Base-by-base conservation (phyloP, 163 green algal species). In the Coccomyxa subellipsoidea region DNA sequence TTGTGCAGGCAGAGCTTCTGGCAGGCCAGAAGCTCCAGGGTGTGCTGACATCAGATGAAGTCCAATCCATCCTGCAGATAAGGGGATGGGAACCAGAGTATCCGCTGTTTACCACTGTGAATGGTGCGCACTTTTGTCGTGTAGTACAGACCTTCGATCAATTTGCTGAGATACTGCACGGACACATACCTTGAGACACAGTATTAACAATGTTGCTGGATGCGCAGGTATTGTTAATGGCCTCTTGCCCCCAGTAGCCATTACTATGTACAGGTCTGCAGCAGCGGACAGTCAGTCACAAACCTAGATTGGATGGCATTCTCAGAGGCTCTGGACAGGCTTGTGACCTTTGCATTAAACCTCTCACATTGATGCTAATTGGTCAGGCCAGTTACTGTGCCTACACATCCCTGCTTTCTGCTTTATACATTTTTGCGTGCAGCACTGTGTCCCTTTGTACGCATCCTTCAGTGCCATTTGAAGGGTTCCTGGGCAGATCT, bases 11-110 rank as follows among this genome's bases (percentile, higher is more conserved):
- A 27, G 84, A 90, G 39, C 86, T 96, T 83, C 88, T 96, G 32
- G 84, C 86, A 31, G 93, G 93, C 1, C 92, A 96, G 90, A 95
- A 95, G 89, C 91, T 96, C 76, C 93, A 96, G 88, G 93, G 93
- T 10, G 90, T 93, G 84, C 90, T 96, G 77, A 96, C 93, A 18
- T 88, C 82, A 66, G 87, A 94, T 38, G 93, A 96, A 84, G 92
- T 96, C 79, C 88, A 95, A 82, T 88, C 89, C 35, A 89, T 92
- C 23, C 72, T 92, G 76, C 5, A 40, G n/a, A 35, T 77, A 9
- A 47, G 71, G 23, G 80, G 80, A 15, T 92, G 88, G 88, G 83
- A 86, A 38, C 29, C 31, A 27, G 80, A 89, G 2, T 92, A 86
- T 40, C 88, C 88, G 23, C 83, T 91, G 7, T 91, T 91, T 80